Evolutionary conservation across 805 yeast species (phyloP).

Genomic region (Clavispora phyllophila): DNA sequence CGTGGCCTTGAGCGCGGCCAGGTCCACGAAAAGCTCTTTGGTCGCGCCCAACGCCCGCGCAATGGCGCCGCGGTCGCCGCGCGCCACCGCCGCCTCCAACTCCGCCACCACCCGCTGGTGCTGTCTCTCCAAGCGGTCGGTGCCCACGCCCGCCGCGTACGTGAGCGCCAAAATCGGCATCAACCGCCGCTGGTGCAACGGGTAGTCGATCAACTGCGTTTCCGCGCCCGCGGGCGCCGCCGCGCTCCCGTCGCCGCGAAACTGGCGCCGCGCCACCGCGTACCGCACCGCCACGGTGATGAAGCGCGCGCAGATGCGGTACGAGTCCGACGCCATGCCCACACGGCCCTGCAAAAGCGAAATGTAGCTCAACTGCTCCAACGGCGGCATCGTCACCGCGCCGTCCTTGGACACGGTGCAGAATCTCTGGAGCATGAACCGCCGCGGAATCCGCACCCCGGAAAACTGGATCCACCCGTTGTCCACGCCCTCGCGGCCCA

Average conservation of each 20-base stretch:
- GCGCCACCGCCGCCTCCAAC: constrained; percentile 34
- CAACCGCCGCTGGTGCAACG: constrained; percentile 42
- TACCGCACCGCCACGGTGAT: constrained; percentile 41
- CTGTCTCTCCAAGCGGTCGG: constrained; percentile 33
- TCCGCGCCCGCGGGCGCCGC: constrained; percentile 16
- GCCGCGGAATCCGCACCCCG: constrained; percentile 39
- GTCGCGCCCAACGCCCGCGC: constrained; percentile 30
- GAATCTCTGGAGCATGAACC: constrained; percentile 42
- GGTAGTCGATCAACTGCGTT: constrained; percentile 40
- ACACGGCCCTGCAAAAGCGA: constrained; percentile 44
- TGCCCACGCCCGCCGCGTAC: constrained; percentile 35
- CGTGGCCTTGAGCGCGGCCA: constrained; percentile 41
- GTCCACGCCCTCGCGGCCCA: constrained; percentile 47
- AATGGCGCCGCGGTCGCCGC: constrained; percentile 27
- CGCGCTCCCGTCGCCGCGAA: constrained; percentile 21
- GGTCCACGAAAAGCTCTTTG: constrained; percentile 40
- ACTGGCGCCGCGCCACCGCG: constrained; percentile 44
- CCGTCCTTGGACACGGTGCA: constrained; percentile 39
- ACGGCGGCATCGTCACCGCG: constrained; percentile 37
- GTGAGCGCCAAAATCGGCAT: constrained; percentile 40
- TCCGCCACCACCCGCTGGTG: constrained; percentile 25
- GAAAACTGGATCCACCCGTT: constrained; percentile 47
- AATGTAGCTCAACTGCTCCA: constrained; percentile 41
- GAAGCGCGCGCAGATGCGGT: constrained; percentile 38
- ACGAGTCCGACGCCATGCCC: constrained; percentile 40